A percentile compares a stretch with the other conserved stretches of the same genome.
phyloP scores from a whole-genome alignment of 768 basidiomycete genomes.

The Cystobasidium tubakii region DNA sequence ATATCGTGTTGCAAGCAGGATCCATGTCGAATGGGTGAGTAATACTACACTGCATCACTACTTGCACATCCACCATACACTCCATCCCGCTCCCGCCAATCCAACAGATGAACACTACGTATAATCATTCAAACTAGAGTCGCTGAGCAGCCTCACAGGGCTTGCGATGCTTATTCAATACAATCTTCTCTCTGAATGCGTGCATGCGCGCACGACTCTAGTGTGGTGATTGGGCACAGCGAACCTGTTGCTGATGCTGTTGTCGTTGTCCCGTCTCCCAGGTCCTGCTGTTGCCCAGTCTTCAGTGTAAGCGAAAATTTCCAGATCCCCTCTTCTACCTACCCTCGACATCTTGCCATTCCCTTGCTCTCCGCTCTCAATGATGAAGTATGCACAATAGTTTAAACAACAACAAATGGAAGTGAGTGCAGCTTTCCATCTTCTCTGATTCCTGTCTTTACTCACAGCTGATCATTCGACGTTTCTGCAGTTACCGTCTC shows the following conservation, averaged over 20 bases:
- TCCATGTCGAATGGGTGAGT: conserved; percentile 10
- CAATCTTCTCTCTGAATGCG: conserved; percentile 35
- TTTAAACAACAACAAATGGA: conserved; percentile 35
- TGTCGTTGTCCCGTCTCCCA: not conserved
- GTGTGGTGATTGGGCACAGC: not conserved
- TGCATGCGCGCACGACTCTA: not conserved
- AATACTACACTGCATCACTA: no score
- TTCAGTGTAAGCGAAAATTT: conserved; percentile 24
- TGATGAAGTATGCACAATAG: conserved; percentile 38
- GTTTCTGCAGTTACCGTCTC: conserved; percentile 34
- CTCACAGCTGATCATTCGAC: not conserved
- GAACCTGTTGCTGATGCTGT: not conserved
- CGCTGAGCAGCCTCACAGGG: conserved; percentile 22
- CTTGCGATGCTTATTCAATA: conserved; percentile 5
- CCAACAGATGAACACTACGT: conserved; percentile 19
- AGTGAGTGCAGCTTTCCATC: conserved; percentile 5
- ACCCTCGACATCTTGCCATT: not conserved
- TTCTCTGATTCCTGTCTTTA: not conserved
- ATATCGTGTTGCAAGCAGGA: not conserved
- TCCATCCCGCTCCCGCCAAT: not conserved
- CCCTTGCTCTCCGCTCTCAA: conserved; percentile 5
- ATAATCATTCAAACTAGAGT: conserved; percentile 36
- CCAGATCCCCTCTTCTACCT: not conserved
- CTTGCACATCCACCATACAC: not conserved
- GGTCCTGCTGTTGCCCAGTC: not conserved